These are phyloP conservation scores for Phytophthora tentaculata DNA, from an alignment of 352 stramenopile species.

Conservation along the genomic window DNA sequence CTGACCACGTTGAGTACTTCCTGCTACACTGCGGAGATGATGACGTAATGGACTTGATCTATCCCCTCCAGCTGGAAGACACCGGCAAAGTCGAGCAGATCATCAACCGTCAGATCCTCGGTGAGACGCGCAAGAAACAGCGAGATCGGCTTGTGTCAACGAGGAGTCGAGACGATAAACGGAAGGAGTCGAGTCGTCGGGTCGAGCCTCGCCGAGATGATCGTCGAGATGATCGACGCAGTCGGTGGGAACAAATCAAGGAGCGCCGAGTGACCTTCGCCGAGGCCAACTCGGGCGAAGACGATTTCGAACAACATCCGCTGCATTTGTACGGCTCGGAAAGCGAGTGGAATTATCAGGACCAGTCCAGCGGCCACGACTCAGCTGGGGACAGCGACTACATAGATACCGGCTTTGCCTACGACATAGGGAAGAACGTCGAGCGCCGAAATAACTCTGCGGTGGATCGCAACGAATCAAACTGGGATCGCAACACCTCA, in stretches of 20 bases:
- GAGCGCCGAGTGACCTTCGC: not conserved
- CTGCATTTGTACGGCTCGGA: not conserved
- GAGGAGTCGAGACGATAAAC: not conserved
- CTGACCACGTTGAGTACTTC: not conserved
- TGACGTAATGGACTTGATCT: not conserved
- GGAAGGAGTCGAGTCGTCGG: not conserved
- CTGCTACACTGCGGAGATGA: not conserved
- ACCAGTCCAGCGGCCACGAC: not conserved
- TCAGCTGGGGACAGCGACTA: not conserved
- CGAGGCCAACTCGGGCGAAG: not conserved
- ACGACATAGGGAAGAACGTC: not conserved
- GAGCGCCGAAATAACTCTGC: not conserved
- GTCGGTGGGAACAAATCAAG: not conserved
- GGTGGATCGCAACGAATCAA: not conserved
- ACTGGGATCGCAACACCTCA: not conserved
- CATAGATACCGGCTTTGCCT: not conserved
- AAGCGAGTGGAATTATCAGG: not conserved
- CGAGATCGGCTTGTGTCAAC: not conserved
- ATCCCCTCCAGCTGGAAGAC: not conserved
- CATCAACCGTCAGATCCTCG: not conserved
- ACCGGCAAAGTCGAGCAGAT: not conserved
- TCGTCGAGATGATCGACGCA: too few species aligned
- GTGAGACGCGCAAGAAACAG: not conserved
- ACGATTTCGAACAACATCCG: not conserved
- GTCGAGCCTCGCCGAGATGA: too few species aligned